A percentile compares a stretch with the other conserved stretches of the same genome.
Conservation (phyloP, 2,329 filamentous ascomycete species). For the Phialophora tarda region DNA sequence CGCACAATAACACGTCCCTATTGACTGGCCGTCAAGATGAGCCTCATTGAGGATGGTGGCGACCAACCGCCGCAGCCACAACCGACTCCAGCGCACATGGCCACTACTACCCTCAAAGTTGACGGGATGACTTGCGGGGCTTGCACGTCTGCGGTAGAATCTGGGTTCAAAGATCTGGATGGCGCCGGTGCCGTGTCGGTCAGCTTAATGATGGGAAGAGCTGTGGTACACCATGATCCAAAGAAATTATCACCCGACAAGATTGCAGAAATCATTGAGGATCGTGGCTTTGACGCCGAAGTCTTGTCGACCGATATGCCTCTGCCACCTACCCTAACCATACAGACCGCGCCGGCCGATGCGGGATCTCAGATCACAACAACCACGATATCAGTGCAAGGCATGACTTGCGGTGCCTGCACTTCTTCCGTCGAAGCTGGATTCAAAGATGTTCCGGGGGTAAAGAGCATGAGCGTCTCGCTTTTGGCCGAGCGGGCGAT, state of each 20-base stretch:
- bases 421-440: slow-evolving; percentile 83
- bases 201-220: slow-evolving; percentile 91
- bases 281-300: slow-evolving; percentile 88
- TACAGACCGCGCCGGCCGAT: slow-evolving; percentile 5
- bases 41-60: slow-evolving; percentile 9
- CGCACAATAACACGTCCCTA: not conserved
- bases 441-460: slow-evolving; percentile 74
- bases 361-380: slow-evolving; percentile 55
- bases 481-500: slow-evolving; percentile 84
- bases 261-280: slow-evolving; percentile 85
- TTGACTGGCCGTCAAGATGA: slow-evolving; percentile 13
- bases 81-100: slow-evolving; percentile 66
- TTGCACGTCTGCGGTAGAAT: slow-evolving; percentile 94
- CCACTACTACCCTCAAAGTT: slow-evolving; percentile 87
- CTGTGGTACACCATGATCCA: slow-evolving; percentile 90
- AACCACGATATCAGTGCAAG: slow-evolving; percentile 78
- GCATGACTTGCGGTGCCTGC: slow-evolving; percentile 91
- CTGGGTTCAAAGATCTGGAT: slow-evolving; percentile 79
- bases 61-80: not conserved
- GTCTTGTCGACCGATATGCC: slow-evolving; percentile 82
- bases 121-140: slow-evolving; percentile 88
- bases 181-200: slow-evolving; percentile 88
- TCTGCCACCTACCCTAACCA: slow-evolving; percentile 10
- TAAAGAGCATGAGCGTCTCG: slow-evolving; percentile 80
- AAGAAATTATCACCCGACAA: slow-evolving; percentile 72